phyloP scores from a whole-genome alignment of 1,284 basidiomycete genomes.

The Ustilago sp. region DNA sequence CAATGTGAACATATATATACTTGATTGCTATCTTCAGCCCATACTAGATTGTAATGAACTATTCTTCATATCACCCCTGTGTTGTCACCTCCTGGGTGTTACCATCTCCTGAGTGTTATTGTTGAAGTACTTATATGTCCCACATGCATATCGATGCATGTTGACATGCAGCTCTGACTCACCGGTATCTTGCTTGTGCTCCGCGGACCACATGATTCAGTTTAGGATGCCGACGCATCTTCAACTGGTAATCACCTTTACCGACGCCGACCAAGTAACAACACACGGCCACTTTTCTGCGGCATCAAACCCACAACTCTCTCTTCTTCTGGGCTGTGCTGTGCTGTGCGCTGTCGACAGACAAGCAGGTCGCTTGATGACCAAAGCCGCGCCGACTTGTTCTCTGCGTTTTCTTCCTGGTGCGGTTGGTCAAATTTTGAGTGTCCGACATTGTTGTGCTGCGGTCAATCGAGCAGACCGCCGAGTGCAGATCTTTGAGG shows the following conservation, averaged over 20 bases:
- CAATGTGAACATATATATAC: too few species aligned
- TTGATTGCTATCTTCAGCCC: too few species aligned
- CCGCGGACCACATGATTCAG: too few species aligned
- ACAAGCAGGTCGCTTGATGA: not conserved
- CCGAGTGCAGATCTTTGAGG: not conserved
- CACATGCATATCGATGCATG: too few species aligned
- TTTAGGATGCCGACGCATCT: too few species aligned
- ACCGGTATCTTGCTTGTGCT: too few species aligned
- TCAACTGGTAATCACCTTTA: not conserved
- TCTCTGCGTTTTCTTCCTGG: not conserved
- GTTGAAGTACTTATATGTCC: too few species aligned
- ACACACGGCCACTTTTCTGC: not conserved
- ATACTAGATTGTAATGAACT: too few species aligned
- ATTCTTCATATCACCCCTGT: too few species aligned
- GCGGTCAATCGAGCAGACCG: constrained; percentile 2
- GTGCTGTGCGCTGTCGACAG: not conserved
- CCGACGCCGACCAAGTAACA: not conserved
- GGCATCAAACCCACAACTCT: not conserved
- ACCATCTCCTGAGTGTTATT: too few species aligned
- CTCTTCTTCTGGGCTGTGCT: not conserved
- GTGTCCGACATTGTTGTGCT: not conserved
- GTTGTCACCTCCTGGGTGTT: too few species aligned
- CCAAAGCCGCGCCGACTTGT: constrained; percentile 1
- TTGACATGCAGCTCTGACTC: too few species aligned
- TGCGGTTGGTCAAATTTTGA: constrained; percentile 6